phyloP scores from a whole-genome alignment of 129 eudicot genomes.

The Arctium lappa region DNA sequence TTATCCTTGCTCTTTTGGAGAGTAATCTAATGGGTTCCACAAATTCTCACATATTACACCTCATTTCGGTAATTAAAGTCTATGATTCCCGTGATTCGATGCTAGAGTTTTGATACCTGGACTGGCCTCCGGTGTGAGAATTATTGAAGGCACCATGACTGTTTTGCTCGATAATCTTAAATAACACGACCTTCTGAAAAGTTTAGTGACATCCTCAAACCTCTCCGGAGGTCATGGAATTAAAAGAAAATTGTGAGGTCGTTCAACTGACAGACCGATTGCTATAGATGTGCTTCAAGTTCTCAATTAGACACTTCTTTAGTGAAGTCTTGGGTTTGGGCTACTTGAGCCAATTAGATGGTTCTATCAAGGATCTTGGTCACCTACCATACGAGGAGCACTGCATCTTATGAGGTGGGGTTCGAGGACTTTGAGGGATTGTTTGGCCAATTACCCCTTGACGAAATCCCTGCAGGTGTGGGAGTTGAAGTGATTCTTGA shows the following conservation, averaged over 20 bases:
- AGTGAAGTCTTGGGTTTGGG: not conserved
- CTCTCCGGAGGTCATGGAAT: not conserved
- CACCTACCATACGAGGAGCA: not conserved
- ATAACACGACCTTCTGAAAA: not conserved
- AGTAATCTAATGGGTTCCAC: not conserved
- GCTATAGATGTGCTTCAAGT: not conserved
- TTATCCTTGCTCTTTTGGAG: not conserved
- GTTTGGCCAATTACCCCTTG: not conserved
- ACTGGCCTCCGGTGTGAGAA: not conserved
- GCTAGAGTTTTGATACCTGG: not conserved
- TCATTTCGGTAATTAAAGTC: not conserved
- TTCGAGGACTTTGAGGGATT: not conserved
- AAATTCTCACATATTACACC: not conserved
- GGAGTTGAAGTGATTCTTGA: constrained; percentile 5
- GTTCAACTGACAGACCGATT: not conserved
- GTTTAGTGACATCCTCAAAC: not conserved
- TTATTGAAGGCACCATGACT: not conserved
- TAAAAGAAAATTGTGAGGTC: not conserved
- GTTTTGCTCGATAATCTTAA: not conserved
- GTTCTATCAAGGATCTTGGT: not conserved
- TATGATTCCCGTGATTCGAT: not conserved
- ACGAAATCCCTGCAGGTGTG: not conserved
- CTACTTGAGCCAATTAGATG: not conserved
- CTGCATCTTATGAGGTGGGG: not conserved
- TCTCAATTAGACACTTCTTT: not conserved